These are phyloP conservation scores for Starmerella potacharoeniae DNA, from an alignment of 805 yeast genomes.

Conservation along the genomic window DNA sequence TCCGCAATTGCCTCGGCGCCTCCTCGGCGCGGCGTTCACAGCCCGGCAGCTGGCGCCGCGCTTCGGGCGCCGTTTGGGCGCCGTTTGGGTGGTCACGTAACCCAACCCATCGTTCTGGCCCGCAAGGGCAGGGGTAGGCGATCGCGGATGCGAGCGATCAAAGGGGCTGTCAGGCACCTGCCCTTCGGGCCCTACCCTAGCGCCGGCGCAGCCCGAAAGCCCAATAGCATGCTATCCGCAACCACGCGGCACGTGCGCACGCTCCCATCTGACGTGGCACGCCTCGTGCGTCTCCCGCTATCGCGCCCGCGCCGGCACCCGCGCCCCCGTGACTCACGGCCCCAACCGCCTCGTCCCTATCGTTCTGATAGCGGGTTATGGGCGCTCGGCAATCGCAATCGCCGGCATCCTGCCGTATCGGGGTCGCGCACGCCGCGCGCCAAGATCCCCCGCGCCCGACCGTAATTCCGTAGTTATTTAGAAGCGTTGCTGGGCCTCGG, in stretches of 20 bases:
- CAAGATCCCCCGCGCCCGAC: too few species aligned
- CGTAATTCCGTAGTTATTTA: too few species aligned
- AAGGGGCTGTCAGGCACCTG: neutral
- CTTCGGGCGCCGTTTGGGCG: too few species aligned
- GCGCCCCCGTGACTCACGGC: neutral
- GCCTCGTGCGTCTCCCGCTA: neutral
- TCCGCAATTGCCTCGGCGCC: too few species aligned
- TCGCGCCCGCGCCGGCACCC: neutral
- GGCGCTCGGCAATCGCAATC: too few species aligned
- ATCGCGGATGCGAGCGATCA: neutral
- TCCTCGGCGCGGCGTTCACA: too few species aligned
- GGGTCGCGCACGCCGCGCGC: too few species aligned
- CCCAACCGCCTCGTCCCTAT: neutral
- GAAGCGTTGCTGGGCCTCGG: too few species aligned
- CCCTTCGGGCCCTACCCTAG: neutral
- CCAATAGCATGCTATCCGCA: neutral
- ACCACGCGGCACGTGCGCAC: neutral
- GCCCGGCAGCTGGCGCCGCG: too few species aligned
- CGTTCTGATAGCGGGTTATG: neutral
- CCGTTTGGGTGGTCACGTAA: too few species aligned
- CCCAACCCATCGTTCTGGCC: neutral
- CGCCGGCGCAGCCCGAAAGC: neutral
- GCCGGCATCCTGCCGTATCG: too few species aligned
- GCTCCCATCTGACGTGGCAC: neutral
- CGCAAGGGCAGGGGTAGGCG: neutral